phyloP scores from a whole-genome alignment of 1,284 basidiomycete genomes.

The Ustilago shanxiensis region DNA sequence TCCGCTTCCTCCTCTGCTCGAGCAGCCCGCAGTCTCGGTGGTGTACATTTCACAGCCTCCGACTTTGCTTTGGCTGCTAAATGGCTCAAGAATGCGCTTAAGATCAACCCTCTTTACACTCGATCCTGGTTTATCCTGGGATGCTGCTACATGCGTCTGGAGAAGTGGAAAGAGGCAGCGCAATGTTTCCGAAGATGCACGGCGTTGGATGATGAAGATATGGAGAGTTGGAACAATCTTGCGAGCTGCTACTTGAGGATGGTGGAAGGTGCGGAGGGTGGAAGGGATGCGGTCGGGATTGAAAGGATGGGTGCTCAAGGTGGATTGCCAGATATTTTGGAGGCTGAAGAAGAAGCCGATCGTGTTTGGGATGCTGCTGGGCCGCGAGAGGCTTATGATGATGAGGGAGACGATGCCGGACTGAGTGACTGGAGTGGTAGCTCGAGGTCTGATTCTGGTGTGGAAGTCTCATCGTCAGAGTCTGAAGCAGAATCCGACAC shows the following conservation, averaged over 20 bases:
- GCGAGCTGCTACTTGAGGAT: slow-evolving; percentile 86
- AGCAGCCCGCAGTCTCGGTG: slow-evolving; percentile 90
- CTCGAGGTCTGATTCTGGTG: slow-evolving; percentile 44
- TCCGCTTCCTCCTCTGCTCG: slow-evolving; percentile 84
- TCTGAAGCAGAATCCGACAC: slow-evolving; percentile 38
- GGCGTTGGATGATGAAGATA: slow-evolving; percentile 92
- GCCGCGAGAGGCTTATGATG: slow-evolving; percentile 3
- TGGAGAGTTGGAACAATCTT: slow-evolving; percentile 97
- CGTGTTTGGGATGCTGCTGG: slow-evolving; percentile 32
- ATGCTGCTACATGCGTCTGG: slow-evolving; percentile 83
- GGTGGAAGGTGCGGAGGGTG: slow-evolving; percentile 42
- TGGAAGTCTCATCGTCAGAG: slow-evolving; percentile 45
- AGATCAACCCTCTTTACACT: slow-evolving; percentile 88
- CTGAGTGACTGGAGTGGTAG: slow-evolving; percentile 53
- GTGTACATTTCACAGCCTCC: slow-evolving; percentile 80
- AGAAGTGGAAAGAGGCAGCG: slow-evolving; percentile 81
- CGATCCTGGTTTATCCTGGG: slow-evolving; percentile 96
- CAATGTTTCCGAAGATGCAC: slow-evolving; percentile 89
- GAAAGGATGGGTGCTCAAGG: slow-evolving; percentile 40
- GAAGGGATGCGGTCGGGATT: slow-evolving; percentile 37
- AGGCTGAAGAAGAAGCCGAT: slow-evolving; percentile 53
- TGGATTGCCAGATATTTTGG: slow-evolving; percentile 42
- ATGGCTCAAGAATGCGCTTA: slow-evolving; percentile 78
- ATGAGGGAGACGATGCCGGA: slow-evolving; percentile 21
- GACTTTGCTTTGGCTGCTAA: slow-evolving; percentile 78